These are phyloP conservation scores for Fraxinus velutina DNA, from an alignment of 305 asterid species.

Conservation along the genomic window DNA sequence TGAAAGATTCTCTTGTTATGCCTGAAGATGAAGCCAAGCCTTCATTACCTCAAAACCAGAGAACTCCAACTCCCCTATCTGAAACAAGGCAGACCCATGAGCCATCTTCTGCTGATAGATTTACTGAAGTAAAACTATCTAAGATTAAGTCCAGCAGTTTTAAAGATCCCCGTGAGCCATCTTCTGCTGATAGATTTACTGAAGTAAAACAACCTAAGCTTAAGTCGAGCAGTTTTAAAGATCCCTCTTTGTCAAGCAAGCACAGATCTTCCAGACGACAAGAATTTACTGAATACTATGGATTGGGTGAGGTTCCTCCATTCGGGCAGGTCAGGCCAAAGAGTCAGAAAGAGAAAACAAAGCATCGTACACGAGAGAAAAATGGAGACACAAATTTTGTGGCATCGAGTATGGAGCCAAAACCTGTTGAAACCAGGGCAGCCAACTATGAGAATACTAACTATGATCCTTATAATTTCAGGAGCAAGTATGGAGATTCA, in stretches of 20 bases:
- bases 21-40: conserved; percentile 73
- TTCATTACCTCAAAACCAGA: conserved; percentile 50
- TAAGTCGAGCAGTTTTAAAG: conserved; percentile 55
- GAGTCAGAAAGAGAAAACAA: conserved; percentile 71
- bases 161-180: conserved; percentile 52
- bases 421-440: conserved; percentile 52
- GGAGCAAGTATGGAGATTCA: conserved; percentile 52
- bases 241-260: conserved; percentile 60
- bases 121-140: conserved; percentile 56
- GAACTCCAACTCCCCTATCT: conserved; percentile 51
- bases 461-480: conserved; percentile 60
- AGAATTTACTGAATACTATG: conserved; percentile 72
- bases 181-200: conserved; percentile 39
- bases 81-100: conserved; percentile 56
- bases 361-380: conserved; percentile 65
- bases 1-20: conserved; percentile 75
- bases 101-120: conserved; percentile 38
- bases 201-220: conserved; percentile 61
- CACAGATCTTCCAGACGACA: conserved; percentile 76
- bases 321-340: conserved; percentile 56
- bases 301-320: conserved; percentile 58
- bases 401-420: conserved; percentile 45
- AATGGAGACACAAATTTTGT: conserved; percentile 48
- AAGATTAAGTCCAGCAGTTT: conserved; percentile 51
- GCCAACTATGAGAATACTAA: conserved; percentile 50